Evolutionary conservation across 441 rosid genomes (phyloP).

Genomic region (Pelargonium myrrhifolium): DNA sequence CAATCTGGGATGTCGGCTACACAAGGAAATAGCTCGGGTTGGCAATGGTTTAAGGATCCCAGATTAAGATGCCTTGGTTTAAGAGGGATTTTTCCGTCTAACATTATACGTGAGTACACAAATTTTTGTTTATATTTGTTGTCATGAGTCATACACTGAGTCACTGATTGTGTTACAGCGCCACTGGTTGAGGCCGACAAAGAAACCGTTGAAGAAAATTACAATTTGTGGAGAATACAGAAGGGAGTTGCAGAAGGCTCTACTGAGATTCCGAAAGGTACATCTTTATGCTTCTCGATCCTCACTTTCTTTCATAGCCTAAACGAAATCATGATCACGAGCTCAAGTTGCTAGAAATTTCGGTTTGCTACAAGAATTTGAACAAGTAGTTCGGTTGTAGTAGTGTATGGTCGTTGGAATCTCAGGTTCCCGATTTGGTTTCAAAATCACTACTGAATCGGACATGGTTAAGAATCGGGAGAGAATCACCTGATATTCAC

Average conservation of each 20-base stretch:
- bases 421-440: no score
- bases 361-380: neutral
- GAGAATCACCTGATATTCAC: no score
- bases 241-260: slow-evolving; percentile 92
- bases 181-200: slow-evolving; percentile 74
- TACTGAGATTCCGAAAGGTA: slow-evolving; percentile 81
- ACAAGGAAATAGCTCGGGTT: slow-evolving; percentile 48
- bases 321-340: neutral
- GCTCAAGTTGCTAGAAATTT: neutral
- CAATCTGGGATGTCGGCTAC: slow-evolving; percentile 47
- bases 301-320: neutral
- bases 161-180: no score
- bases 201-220: slow-evolving; percentile 70
- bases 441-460: no score
- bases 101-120: slow-evolving; percentile 45
- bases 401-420: neutral
- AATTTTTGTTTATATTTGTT: slow-evolving; percentile 8
- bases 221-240: slow-evolving; percentile 63
- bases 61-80: slow-evolving; percentile 75
- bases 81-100: slow-evolving; percentile 61
- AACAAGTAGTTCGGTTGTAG: neutral
- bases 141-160: neutral
- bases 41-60: slow-evolving; percentile 91
- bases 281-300: slow-evolving; percentile 3
- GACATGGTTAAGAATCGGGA: no score